Conservation (phyloP, 2,329 filamentous ascomycete species). For the Stagonosporopsis rhizophila region DNA sequence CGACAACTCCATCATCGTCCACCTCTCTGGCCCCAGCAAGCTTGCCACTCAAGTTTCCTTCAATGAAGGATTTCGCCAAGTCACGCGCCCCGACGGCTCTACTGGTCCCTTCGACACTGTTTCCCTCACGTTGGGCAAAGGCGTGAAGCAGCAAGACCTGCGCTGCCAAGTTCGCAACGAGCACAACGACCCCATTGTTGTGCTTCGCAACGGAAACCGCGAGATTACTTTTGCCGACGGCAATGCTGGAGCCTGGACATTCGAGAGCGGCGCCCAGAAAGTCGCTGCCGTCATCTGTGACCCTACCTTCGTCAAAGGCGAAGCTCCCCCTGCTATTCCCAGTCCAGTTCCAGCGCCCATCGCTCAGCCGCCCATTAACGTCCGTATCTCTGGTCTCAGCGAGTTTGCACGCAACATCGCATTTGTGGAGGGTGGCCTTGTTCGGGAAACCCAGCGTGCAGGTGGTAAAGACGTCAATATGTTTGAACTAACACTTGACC, state of each 20-base stretch:
- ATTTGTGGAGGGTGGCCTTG: slow-evolving; percentile 13
- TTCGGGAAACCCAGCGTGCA: slow-evolving; percentile 4
- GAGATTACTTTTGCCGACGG: slow-evolving; percentile 24
- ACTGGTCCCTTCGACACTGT: slow-evolving; percentile 21
- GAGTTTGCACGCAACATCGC: slow-evolving; percentile 12
- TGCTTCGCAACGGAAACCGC: slow-evolving; percentile 16
- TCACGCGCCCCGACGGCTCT: slow-evolving; percentile 4
- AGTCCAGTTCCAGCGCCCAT: background rate
- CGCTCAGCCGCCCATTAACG: slow-evolving; percentile 5
- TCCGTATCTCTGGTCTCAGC: slow-evolving; percentile 13
- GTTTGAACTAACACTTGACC: slow-evolving; percentile 21
- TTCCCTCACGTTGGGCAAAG: slow-evolving; percentile 13
- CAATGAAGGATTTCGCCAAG: slow-evolving; percentile 3
- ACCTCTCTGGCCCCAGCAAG: slow-evolving; percentile 10
- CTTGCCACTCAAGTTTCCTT: slow-evolving; percentile 16
- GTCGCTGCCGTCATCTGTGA: slow-evolving; percentile 16
- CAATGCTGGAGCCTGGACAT: slow-evolving; percentile 5
- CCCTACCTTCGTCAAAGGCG: slow-evolving; percentile 8
- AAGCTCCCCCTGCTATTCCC: background rate
- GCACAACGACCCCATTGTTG: slow-evolving; percentile 14
- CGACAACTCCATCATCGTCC: slow-evolving; percentile 11
- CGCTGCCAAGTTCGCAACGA: slow-evolving; percentile 22
- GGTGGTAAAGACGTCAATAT: slow-evolving; percentile 10
- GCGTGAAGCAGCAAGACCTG: slow-evolving; percentile 20
- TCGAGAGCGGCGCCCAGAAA: slow-evolving; percentile 4